Base-by-base conservation (phyloP, 2,329 filamentous ascomycete genomes). In the Dothistroma pini region DNA sequence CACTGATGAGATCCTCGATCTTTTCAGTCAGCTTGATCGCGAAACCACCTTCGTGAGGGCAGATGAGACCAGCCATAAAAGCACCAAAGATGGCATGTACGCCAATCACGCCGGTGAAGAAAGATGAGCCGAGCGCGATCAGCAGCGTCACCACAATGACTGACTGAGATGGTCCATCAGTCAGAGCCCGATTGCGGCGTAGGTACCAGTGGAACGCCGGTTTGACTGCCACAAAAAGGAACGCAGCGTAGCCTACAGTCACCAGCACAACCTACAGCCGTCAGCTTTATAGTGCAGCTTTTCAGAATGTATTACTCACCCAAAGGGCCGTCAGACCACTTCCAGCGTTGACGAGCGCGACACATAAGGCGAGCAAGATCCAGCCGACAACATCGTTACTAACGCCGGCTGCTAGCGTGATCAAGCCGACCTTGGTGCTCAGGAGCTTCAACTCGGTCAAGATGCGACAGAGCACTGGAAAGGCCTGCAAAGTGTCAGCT, bases 81-180 rank as follows among this genome's bases (percentile, higher is more conserved):
- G 89, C 92, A 48, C 93, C 93, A 70, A 97, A 97, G 72, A 97
- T 97, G 59, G 93, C 86, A 74, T 97, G 93, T 1, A 97, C 87
- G 52, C 93, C 93, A 71, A 97, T 96, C 62, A 95, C 89, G 59
- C 88, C 86, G 0, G 92, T 96, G 72, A 96, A 96, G 80, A 93
- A 96, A 4, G 92, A 83, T 0, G 91, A 95, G 0, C 84, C 81
- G 16, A 97, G 81, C 0, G 89, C 88, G 56, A 97, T 81, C 32
- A 97, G 78, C 4, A 97, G 77, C 0, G 93, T 97, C 32, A 97
- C 76, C 12, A 89, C 87, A 47, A 97, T 89, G 69, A 96, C 89
- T 5, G 86, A 84, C 73, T 97, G 93, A 2, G 89, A 91, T 0
- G 93, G 93, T 0, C 93, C 93, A 70, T 96, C 93, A 67, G 96